phyloP scores from a whole-genome alignment of 495 filamentous ascomycete species.

The Xylona heveae region DNA sequence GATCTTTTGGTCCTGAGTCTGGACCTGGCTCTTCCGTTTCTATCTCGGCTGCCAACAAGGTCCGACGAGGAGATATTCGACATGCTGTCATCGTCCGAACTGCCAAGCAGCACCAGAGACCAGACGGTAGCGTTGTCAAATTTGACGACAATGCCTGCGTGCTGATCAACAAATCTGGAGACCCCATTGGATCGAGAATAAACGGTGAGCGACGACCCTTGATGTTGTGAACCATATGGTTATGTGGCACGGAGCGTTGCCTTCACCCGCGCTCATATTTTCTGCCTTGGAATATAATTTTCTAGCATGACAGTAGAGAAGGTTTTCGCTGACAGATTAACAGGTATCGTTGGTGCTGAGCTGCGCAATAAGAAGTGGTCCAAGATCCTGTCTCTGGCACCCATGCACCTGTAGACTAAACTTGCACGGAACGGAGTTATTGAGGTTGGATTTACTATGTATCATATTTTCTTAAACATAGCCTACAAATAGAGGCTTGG shows the following conservation, averaged over 20 bases:
- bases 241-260: slow-evolving; percentile 9
- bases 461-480: no score
- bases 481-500: no score
- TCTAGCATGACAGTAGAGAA: no score
- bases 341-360: slow-evolving; percentile 70
- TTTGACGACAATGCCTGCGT: slow-evolving; percentile 99
- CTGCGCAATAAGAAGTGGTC: slow-evolving; percentile 81
- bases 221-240: not conserved
- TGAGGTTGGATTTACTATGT: slow-evolving; percentile 6
- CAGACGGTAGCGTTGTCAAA: slow-evolving; percentile 69
- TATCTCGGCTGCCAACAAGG: slow-evolving; percentile 60
- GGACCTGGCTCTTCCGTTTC: slow-evolving; percentile 28
- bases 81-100: slow-evolving; percentile 93
- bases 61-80: slow-evolving; percentile 87
- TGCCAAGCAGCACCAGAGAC: slow-evolving; percentile 60
- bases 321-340: no score
- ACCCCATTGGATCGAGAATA: slow-evolving; percentile 83
- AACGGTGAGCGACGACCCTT: slow-evolving; percentile 33
- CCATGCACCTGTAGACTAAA: slow-evolving; percentile 58
- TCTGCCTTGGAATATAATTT: no score
- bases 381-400: slow-evolving; percentile 90
- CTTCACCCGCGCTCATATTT: no score
- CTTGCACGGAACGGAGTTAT: not conserved
- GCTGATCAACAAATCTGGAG: slow-evolving; percentile 87
- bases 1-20: slow-evolving; percentile 48